Percentiles rank a stretch among this genome's conserved stretches.
These are phyloP conservation scores for Bolboschoenoplectus hybrid DNA, from an alignment of 202 grass and related monocot genomes.

Conservation along the genomic window DNA sequence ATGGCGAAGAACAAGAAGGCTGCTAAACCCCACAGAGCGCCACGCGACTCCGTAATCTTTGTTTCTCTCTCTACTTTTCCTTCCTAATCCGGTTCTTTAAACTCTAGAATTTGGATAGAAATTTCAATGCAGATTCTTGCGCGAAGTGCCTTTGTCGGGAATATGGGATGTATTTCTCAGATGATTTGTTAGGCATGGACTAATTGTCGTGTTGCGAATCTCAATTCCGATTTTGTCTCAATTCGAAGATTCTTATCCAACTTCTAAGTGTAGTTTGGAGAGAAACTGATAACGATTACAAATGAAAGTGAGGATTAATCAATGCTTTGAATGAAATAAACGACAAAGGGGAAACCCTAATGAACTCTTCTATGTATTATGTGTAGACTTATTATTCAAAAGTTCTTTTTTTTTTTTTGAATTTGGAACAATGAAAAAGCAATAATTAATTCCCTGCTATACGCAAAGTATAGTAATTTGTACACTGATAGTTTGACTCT, in stretches of 20 bases:
- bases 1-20: constrained; percentile 61
- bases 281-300: neutral
- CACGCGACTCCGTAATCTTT: constrained; percentile 49
- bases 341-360: neutral
- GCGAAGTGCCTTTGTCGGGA: neutral
- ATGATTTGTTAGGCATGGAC: neutral
- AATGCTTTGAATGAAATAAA: neutral
- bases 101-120: neutral
- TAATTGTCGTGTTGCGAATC: neutral
- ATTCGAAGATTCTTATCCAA: neutral
- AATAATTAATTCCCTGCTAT: neutral
- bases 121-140: neutral
- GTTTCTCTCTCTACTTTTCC: neutral
- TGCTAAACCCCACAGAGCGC: constrained; percentile 42
- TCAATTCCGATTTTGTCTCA: neutral
- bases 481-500: neutral
- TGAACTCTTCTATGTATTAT: neutral
- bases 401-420: neutral
- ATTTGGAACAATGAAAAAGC: neutral
- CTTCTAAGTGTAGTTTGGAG: neutral
- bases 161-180: neutral
- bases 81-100: neutral
- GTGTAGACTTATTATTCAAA: neutral
- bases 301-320: no score
- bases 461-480: neutral